Base-by-base conservation (phyloP, 1,139 yeast genomes). In the Blastobotrys raffinosifermentans region DNA sequence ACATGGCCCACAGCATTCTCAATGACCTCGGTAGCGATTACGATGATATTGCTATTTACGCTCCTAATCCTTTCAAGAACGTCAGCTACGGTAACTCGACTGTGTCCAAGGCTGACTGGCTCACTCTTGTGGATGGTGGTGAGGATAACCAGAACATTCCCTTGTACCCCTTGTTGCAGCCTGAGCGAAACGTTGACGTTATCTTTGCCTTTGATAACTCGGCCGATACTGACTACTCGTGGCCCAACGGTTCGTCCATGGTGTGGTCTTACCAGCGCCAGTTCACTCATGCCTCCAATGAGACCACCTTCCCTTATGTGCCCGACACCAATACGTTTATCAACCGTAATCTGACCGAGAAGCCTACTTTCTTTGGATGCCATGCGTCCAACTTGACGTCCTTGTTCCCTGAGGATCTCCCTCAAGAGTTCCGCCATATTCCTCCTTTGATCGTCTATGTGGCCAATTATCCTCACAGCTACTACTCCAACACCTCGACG, bases 191-290 rank as follows among this genome's bases (percentile, higher is more conserved):
- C 5, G 69, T 86, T 19, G 96, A 87, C 55, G 73, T 82, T 8
- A 71, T 89, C 27, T 73, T 87, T 58, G 94, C 94, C 0, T 78
- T 77, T 57, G 96, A 87, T 56, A 83, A 83, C 59, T 77, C 91
- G n/a, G 94, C 86, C 25, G 95, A 87, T 51, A 82, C 93, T 1
- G 64, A 66, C 18, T 61, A 67, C 32, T 58, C 57, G 41, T 63
- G 64, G 64, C 66, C 68, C 25, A 73, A 80, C 53, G 95, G 95
- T 37, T 62, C 82, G 2, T 75, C 95, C 0, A 55, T 85, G 41
- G 75, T 74, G 16, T 65, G 68, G 29, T 70, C 80, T 1, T 85
- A 77, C 53, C 69, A 75, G 50, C 75, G 96, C 51, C 89, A 80
- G 61, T 82, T 83, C 55, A 62, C 66, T 14, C 22, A 55, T 3